Evolutionary conservation across 225 moss, liverwort and hornwort genomes (phyloP).

Genomic region (Anthoceros angustus): DNA sequence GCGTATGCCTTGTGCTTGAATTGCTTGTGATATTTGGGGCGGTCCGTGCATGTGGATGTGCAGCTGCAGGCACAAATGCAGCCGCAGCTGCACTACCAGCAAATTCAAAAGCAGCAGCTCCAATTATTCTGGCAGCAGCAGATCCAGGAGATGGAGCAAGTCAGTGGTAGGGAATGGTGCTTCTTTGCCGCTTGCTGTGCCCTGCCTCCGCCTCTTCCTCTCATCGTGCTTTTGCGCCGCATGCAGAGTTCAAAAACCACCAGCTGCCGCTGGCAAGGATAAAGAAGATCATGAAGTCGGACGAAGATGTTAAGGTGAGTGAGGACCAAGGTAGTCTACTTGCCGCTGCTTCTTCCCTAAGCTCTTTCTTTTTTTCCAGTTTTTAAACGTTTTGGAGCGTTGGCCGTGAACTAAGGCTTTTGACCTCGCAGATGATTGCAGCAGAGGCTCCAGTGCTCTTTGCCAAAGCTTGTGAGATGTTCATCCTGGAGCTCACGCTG

Average conservation of each 20-base stretch:
- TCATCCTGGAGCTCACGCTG: conserved; percentile 80
- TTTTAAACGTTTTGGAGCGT: neutral
- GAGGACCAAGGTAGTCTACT: neutral
- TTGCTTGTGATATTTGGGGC: too few species aligned
- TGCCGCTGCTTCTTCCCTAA: neutral
- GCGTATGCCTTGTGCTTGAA: too few species aligned
- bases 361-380: conserved; percentile 3
- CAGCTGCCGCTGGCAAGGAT: conserved; percentile 53
- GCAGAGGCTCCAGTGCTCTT: conserved; percentile 89
- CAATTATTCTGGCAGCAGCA: conserved; percentile 81
- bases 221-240: neutral
- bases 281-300: conserved; percentile 57
- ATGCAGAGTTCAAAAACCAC: conserved; percentile 48
- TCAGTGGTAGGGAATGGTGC: conserved; percentile 33
- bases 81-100: conserved; percentile 59
- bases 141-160: conserved; percentile 86
- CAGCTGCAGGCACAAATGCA: conserved; percentile 41
- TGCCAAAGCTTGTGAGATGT: conserved; percentile 97
- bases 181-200: neutral
- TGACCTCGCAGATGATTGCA: conserved; percentile 58
- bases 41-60: neutral
- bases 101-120: conserved; percentile 55
- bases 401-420: neutral
- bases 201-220: neutral
- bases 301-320: conserved; percentile 52